phyloP scores from a whole-genome alignment of 2,329 filamentous ascomycete genomes.

The Phaeosphaeriaceae sp. region DNA sequence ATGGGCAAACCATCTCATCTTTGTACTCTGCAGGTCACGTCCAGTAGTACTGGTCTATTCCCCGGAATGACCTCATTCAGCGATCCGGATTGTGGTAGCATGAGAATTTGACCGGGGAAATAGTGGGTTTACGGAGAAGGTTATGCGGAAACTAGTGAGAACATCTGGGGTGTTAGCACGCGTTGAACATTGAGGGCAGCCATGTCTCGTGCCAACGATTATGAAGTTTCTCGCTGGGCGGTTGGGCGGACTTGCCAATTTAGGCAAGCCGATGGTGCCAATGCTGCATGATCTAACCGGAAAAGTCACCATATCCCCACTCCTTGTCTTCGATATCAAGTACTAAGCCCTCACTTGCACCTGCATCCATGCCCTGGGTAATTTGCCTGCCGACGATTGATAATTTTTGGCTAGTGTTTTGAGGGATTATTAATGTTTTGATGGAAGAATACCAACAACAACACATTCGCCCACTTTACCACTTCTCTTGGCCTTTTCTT shows the following conservation, averaged over 20 bases:
- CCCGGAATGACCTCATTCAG: constrained; percentile 12
- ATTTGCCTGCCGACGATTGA: too few species aligned
- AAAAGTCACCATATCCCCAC: too few species aligned
- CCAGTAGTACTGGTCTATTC: too few species aligned
- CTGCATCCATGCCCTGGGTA: too few species aligned
- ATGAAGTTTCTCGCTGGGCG: constrained; percentile 7
- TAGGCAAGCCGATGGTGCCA: constrained; percentile 6
- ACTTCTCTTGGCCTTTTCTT: neutral
- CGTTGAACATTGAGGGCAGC: neutral
- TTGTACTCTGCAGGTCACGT: too few species aligned
- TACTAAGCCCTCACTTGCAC: too few species aligned
- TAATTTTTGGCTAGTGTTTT: too few species aligned
- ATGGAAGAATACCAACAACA: neutral
- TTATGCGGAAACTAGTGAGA: constrained; percentile 7
- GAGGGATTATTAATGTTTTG: too few species aligned
- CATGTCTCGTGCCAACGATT: constrained; percentile 1
- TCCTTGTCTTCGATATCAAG: too few species aligned
- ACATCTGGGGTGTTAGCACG: neutral
- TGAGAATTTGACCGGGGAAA: constrained; percentile 11
- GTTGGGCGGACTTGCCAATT: constrained; percentile 11
- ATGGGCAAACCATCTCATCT: too few species aligned
- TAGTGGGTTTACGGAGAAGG: constrained; percentile 15
- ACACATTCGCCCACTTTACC: too few species aligned
- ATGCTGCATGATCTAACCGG: too few species aligned
- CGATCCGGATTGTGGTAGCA: neutral